phyloP scores from a whole-genome alignment of 1,139 yeast species.

The Yamadazyma taylorii region DNA sequence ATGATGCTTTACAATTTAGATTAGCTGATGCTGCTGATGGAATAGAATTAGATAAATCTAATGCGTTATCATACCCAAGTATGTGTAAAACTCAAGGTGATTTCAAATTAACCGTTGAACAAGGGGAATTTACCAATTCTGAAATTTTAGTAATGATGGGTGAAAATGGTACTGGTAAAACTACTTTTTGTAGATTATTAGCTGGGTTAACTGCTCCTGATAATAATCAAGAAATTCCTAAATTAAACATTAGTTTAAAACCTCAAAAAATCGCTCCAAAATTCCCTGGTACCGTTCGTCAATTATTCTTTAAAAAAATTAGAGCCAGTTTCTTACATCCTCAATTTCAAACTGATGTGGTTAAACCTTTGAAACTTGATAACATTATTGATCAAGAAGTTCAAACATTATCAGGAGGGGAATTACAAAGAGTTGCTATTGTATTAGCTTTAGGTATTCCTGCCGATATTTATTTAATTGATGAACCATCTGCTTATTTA shows the following conservation, averaged over 20 bases:
- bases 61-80: slow-evolving; percentile 73
- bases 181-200: slow-evolving; percentile 90
- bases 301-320: slow-evolving; percentile 92
- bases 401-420: slow-evolving; percentile 98
- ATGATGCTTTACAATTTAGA: slow-evolving; percentile 92
- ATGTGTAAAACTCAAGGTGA: slow-evolving; percentile 95
- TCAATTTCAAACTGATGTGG: slow-evolving; percentile 97
- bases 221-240: slow-evolving; percentile 74
- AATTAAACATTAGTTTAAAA: slow-evolving; percentile 91
- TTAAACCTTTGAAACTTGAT: slow-evolving; percentile 91
- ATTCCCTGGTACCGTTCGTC: slow-evolving; percentile 98
- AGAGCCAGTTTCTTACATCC: slow-evolving; percentile 93
- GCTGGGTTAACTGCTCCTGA: slow-evolving; percentile 94
- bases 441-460: slow-evolving; percentile 90
- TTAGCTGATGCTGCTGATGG: slow-evolving; percentile 89
- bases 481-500: slow-evolving; percentile 97
- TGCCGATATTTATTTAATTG: slow-evolving; percentile 94
- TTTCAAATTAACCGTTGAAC: slow-evolving; percentile 75
- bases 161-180: slow-evolving; percentile 99
- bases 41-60: slow-evolving; percentile 71
- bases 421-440: slow-evolving; percentile 98
- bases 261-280: slow-evolving; percentile 99
- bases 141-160: slow-evolving; percentile 99
- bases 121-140: slow-evolving; percentile 92
- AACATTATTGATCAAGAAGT: slow-evolving; percentile 97